Conservation (phyloP, 148 eudicot genomes). For the Chenopodium formosanum region DNA sequence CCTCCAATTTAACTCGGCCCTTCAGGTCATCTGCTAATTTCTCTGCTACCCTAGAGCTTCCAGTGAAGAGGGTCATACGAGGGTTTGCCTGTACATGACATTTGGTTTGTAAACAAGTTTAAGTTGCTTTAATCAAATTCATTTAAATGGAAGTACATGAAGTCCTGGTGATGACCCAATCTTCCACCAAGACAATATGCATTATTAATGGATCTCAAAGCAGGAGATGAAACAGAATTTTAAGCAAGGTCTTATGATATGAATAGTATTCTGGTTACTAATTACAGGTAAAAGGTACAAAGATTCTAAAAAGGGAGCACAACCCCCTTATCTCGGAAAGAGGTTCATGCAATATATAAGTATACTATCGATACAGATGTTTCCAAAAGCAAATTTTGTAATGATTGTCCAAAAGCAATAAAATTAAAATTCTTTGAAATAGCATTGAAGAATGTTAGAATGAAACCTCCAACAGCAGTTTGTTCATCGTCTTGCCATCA, state of each 20-base stretch:
- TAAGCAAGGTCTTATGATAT: neutral
- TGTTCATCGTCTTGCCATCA: constrained; percentile 93
- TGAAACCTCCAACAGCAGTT: constrained; percentile 77
- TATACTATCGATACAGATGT: neutral
- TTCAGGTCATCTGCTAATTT: constrained; percentile 81
- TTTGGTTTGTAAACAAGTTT: neutral
- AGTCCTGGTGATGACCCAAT: neutral
- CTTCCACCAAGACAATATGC: neutral
- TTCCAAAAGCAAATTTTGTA: neutral
- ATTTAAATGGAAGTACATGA: neutral
- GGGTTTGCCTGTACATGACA: constrained; percentile 74
- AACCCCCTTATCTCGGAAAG: neutral
- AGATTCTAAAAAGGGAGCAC: neutral
- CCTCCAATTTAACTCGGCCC: constrained; percentile 84
- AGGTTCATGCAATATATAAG: neutral
- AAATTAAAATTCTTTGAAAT: neutral
- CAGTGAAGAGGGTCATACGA: constrained; percentile 95
- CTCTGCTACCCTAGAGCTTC: constrained; percentile 96
- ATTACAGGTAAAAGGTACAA: neutral
- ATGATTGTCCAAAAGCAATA: neutral
- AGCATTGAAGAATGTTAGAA: constrained; percentile 1
- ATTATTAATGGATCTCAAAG: neutral
- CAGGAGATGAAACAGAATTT: neutral
- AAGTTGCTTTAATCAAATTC: neutral
- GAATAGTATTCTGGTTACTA: neutral